Percentiles rank a stretch among this genome's conserved stretches.
phyloP scores from a whole-genome alignment of 805 yeast genomes.

The Saccharomycopsis schoenii region DNA sequence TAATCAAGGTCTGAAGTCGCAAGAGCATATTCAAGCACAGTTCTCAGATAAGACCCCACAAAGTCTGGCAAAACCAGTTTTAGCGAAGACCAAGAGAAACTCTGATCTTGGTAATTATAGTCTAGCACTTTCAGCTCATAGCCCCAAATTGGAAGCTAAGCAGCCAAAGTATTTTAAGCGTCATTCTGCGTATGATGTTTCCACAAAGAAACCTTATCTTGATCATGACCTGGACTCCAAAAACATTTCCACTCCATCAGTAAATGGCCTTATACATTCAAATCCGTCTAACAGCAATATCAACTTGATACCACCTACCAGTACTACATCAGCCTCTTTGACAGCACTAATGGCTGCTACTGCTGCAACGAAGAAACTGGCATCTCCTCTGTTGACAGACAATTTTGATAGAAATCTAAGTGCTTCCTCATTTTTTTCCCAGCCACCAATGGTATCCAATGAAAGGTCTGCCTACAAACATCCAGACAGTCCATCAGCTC shows the following conservation, averaged over 20 bases:
- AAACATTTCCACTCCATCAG: not conserved
- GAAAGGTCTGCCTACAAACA: not conserved
- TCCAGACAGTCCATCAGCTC: not conserved
- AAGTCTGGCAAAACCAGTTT: not conserved
- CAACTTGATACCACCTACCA: not conserved
- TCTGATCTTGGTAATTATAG: not conserved
- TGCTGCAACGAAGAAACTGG: not conserved
- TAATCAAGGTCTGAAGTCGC: not conserved
- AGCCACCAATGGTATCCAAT: not conserved
- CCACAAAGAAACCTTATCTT: not conserved
- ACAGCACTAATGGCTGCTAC: not conserved
- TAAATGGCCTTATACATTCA: not conserved
- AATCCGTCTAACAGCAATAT: not conserved
- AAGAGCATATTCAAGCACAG: not conserved
- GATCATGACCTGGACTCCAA: not conserved
- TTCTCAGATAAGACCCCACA: not conserved
- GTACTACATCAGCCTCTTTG: not conserved
- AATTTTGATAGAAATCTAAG: not conserved
- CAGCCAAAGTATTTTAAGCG: not conserved
- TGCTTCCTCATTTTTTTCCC: not conserved
- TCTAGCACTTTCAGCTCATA: not conserved
- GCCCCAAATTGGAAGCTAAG: not conserved
- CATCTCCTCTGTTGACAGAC: not conserved
- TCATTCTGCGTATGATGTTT: not conserved
- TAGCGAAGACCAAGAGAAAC: not conserved